Base-by-base conservation (phyloP, 2,329 filamentous ascomycete species). In the Colletotrichum noveboracense region DNA sequence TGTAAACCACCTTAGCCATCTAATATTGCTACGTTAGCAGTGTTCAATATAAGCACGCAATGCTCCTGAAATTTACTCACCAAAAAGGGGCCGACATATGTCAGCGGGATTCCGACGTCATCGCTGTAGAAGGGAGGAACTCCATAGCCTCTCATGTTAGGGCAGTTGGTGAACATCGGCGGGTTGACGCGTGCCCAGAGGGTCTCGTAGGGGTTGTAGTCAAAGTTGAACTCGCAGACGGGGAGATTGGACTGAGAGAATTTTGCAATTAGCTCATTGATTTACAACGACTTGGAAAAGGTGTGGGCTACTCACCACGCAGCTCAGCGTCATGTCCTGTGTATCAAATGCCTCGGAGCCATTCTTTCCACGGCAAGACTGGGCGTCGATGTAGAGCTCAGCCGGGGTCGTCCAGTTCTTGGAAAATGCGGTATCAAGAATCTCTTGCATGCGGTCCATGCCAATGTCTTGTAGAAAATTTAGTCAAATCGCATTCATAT, bases 401-500 rank as follows among this genome's bases (percentile, higher is more conserved):
- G 34, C 18, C 6, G 71, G 66, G 6, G 71, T 70, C 10, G 71
- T 73, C 71, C 71, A 73, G 56, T 73, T 73, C 30, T 73, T 73
- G 10, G 55, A 5, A 21, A 73, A 70, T 24, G 56, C 71, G 9
- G 9, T 13, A 26, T 30, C 38, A 16, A 73, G 18, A 7, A 73
- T 70, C 2, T 28, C 30, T 10, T 62, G 7, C 56, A 70, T 73
- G 7, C 24, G 38, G 12, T 73, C 66, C 70, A 73, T 73, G 9
- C 70, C 70, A n/a, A 73, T 70, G 13, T 73, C 70, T 70, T 55
- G 2, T 2, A 1, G 12, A 5, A 3, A 13, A 9, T 55, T 73
- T 6, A 73, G 30, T 24, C 4, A 30, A 18, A 13, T 2, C 8
- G 16, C 18, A 13, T 7, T 16, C 3, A 14, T 21, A 7, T 5